Conservation (phyloP, 768 basidiomycete species). For the Rhodotorula taiwanensis region DNA sequence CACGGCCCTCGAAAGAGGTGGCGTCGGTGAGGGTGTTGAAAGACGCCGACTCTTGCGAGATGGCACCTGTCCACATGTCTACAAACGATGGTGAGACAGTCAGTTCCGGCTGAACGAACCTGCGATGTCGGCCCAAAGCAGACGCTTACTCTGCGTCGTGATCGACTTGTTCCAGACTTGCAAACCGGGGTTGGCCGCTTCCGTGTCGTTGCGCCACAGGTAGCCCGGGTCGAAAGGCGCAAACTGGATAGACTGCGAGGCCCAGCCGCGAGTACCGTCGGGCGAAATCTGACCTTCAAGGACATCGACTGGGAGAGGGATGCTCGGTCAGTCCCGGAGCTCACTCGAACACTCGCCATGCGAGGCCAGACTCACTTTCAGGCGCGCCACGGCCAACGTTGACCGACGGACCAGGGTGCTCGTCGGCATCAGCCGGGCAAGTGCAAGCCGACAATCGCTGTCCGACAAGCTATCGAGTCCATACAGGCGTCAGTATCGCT, state of each 20-base stretch:
- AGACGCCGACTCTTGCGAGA: constrained; percentile 31
- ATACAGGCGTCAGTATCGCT: constrained; percentile 44
- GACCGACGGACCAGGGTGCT: constrained; percentile 64
- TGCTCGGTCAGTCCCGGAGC: neutral
- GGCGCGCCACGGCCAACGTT: constrained; percentile 65
- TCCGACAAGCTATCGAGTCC: constrained; percentile 64
- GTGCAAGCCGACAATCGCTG: constrained; percentile 82
- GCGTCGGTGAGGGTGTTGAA: constrained; percentile 32
- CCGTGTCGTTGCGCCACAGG: constrained; percentile 53
- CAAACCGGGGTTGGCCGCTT: constrained; percentile 47
- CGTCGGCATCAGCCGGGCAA: constrained; percentile 61
- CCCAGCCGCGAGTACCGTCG: constrained; percentile 51
- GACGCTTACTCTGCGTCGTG: constrained; percentile 24
- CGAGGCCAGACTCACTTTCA: constrained; percentile 51
- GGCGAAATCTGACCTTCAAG: constrained; percentile 70
- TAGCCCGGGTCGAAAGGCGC: constrained; percentile 54
- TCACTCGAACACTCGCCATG: too few relatives aligned
- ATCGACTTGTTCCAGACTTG: constrained; percentile 51
- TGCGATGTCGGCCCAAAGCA: rapidly evolving
- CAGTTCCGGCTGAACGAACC: neutral
- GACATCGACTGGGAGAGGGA: constrained; percentile 45
- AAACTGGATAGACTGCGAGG: constrained; percentile 70
- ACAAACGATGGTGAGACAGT: too few relatives aligned
- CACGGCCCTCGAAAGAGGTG: constrained; percentile 28
- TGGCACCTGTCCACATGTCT: constrained; percentile 34